phyloP scores from a whole-genome alignment of 192 early-diverging fungal genomes.

The Coemansia sp. region DNA sequence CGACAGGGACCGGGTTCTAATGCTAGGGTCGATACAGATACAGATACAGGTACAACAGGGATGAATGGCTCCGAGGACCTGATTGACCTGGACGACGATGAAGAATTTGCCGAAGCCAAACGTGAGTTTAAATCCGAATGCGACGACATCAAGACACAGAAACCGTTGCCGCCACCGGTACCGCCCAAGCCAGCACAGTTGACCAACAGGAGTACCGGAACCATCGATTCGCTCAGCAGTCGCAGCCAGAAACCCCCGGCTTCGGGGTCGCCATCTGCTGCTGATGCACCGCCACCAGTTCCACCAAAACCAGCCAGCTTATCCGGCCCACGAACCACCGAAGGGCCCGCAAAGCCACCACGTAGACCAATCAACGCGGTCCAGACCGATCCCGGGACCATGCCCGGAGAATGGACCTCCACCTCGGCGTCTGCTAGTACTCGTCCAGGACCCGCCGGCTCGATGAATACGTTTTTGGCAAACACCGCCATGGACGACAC shows the following conservation, averaged over 20 bases:
- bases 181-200: constrained; percentile 6
- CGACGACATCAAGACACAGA: background rate
- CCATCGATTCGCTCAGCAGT: background rate
- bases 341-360: constrained; percentile 29
- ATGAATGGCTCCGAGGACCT: background rate
- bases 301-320: constrained; percentile 44
- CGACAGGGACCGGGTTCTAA: no score
- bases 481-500: background rate
- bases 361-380: constrained; percentile 3
- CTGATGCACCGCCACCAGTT: constrained; percentile 20
- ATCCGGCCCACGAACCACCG: background rate
- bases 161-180: background rate
- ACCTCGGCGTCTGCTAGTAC: background rate
- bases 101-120: background rate
- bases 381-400: background rate
- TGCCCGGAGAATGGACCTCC: constrained; percentile 18
- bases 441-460: no score
- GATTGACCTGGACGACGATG: background rate
- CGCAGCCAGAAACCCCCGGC: background rate
- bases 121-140: background rate
- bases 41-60: constrained; percentile 14
- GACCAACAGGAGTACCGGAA: background rate
- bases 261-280: no score
- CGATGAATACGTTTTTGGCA: background rate
- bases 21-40: background rate